These are phyloP conservation scores for Thecaphora thlaspeos DNA, from an alignment of 1,284 basidiomycete species.

Conservation along the genomic window DNA sequence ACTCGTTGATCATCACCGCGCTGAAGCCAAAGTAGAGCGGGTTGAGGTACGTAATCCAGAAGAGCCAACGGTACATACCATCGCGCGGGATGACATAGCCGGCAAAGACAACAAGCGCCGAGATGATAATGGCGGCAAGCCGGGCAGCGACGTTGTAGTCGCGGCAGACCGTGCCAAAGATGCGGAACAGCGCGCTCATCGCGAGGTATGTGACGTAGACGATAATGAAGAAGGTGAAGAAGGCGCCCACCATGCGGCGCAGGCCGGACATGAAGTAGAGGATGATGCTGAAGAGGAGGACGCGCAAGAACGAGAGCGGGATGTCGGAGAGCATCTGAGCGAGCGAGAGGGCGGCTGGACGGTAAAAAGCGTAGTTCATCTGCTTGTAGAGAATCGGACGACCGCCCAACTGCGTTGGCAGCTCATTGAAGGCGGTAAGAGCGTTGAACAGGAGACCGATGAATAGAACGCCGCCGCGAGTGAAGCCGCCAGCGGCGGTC, in stretches of 20 bases:
- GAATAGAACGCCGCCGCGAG: conserved; percentile 46
- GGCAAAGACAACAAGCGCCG: conserved; percentile 67
- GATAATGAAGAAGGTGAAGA: conserved; percentile 52
- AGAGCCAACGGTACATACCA: conserved; percentile 58
- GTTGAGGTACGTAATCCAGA: conserved; percentile 54
- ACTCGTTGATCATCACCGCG: conserved; percentile 65
- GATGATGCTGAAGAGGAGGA: conserved; percentile 64
- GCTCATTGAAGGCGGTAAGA: conserved; percentile 62
- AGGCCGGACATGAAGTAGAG: conserved; percentile 70
- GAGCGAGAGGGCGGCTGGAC: conserved; percentile 61
- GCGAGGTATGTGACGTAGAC: conserved; percentile 52
- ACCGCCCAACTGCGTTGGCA: conserved; percentile 67
- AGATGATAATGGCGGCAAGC: conserved; percentile 65
- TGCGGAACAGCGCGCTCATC: conserved; percentile 59
- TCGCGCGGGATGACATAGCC: conserved; percentile 70
- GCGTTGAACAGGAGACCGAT: conserved; percentile 52
- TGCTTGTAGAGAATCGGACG: conserved; percentile 71
- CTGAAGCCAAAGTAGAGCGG: conserved; percentile 64
- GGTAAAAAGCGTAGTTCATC: conserved; percentile 60
- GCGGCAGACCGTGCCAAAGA: conserved; percentile 65
- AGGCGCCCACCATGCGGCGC: conserved; percentile 60
- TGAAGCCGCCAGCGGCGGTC: conserved; percentile 44
- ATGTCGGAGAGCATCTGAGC: conserved; percentile 72
- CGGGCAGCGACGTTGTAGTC: conserved; percentile 33
- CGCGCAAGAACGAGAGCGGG: conserved; percentile 66